Base-by-base conservation (phyloP, 2,329 filamentous ascomycete genomes). In the Epichloe sp. region DNA sequence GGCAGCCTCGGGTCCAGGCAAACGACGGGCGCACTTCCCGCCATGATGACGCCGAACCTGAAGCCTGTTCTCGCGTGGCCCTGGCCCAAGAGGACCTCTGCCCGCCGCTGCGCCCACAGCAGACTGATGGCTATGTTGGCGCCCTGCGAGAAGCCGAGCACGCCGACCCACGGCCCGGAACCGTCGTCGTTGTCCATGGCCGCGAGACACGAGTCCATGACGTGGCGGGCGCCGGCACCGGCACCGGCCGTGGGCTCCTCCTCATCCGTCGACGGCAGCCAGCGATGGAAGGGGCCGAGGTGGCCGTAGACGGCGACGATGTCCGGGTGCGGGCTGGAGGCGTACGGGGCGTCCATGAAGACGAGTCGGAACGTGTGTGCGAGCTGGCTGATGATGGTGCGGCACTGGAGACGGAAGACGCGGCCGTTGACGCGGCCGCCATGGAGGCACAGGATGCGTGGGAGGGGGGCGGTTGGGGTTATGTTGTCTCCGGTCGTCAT, bases 391-490 rank as follows among this genome's bases (percentile, higher is more conserved):
- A 66, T 63, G 50, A 78, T 58, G 55, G 70, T 70, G 55, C 86
- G 84, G 57, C 80, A 79, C 68, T 90, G 86, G 11, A 76, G 64
- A 54, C 75, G 70, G 70, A 89, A 89, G 63, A 88, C 79, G 41
- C 73, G 62, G n/a, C 76, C 81, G 60, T 85, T 88, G 56, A 83
- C 80, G 54, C 86, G 86, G 59, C 85, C 86, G 62, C 86, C 86
- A 65, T 90, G 86, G n/a, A 90, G 79, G 67, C 85, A 89, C 58
- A 90, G 81, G 57, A 90, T 80, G 53, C 85, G 82, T 3, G 85
- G 85, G 31, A 75, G 69, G 53, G 26, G 6, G 23, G 0, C 3
- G 23, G 23, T 7, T 7, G 2, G 23, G 23, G 23, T 26, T 1
- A 26, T 26, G 5, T 49, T 21, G 34, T n/a, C 12, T 12, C 44